Evolutionary conservation across 108 stramenopile genomes (phyloP), one percentile per base, ranked within the genome.

Genomic region (Stephanodiscus triporus): DNA sequence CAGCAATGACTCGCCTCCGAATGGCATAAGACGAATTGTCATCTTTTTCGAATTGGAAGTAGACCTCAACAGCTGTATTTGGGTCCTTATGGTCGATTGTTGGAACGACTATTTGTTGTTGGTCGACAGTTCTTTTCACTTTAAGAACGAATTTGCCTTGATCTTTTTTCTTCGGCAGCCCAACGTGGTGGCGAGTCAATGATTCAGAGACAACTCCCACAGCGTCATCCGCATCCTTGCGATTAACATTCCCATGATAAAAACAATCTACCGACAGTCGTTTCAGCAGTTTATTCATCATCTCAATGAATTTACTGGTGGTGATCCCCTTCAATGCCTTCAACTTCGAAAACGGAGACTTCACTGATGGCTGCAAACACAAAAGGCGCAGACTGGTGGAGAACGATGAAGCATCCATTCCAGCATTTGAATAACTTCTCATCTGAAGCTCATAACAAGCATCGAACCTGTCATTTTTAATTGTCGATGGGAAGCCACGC

Each of bases 41-140:
- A 77, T 95, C 94, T 69, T 89, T 87, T 34, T 86, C 89, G 40
- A 92, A 77, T 60, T 95, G 94, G 51, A 91, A 82, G 73, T 95
- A 95, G 8, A 93, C 73, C 63, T 95, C 94, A 9, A 95, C 89
- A 36, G 89, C 85, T 17, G 89, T 83, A 80, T 91, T 95, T 14
- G 87, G 72, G 64, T 91, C 90, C 23, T 61, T 75, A 0, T 86
- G 77, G 79, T 95, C 88, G 27, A 86, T 85, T 63, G 86, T 79
- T 26, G 89, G 87, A 36, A 75, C 70, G 16, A 62, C 48, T 50
- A 87, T 56, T 10, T 51, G 22, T 22, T 63, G 38, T 34, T 49
- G 62, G 26, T 76, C 78, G 36, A 55, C 6, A 17, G 59, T 32
- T 13, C 63, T 78, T 14, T 57, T 65, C 32, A 53, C 75, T 43